Base-by-base conservation (phyloP, 371 early-diverging fungal genomes). In the Mucor sp. region DNA sequence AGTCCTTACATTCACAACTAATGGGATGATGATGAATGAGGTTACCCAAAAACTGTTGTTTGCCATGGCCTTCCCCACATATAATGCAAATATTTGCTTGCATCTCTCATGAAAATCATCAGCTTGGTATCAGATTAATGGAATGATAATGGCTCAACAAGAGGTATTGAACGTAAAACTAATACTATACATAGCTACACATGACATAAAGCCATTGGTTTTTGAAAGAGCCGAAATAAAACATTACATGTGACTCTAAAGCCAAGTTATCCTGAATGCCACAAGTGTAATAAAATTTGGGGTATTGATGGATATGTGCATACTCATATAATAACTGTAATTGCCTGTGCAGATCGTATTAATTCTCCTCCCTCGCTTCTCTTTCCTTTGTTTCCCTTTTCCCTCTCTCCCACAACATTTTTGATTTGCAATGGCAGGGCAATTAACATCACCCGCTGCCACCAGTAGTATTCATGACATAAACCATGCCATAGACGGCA, bases 401-500 rank as follows among this genome's bases (percentile, higher is more conserved):
- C n/a, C 19, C 12, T 56, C 32, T 56, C 7, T 56, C 32, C 15
- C 19, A 17, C 14, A 30, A 56, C 56, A 27, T 30, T 56, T 30
- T 56, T 56, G 28, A 56, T 17, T 56, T 30, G 23, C 28, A 17
- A 56, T 56, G 57, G 32, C 28, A 56, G 57, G 57, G 12, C 57
- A 56, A 32, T 19, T 56, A 56, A 32, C 57, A 32, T 15, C 57
- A 30, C 17, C 57, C 0, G 15, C 57, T 7, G 32, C 28, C 19
- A 56, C 57, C 28, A 56, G 32, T 9, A 56, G 57, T 5, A 56
- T 56, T 17, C 57, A 56, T n/a, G 57, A 56, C 19, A 32, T 32
- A 17, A 56, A 56, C 28, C 28, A 56, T 32, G 57, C 61, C 23
- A 25, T 25, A 50, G 69, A 64, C n/a, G 55, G 69, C 8, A 68